Evolutionary conservation across 768 basidiomycete species (phyloP), one percentile per base, ranked within the genome.

Genomic region (Suillus hirtellus): DNA sequence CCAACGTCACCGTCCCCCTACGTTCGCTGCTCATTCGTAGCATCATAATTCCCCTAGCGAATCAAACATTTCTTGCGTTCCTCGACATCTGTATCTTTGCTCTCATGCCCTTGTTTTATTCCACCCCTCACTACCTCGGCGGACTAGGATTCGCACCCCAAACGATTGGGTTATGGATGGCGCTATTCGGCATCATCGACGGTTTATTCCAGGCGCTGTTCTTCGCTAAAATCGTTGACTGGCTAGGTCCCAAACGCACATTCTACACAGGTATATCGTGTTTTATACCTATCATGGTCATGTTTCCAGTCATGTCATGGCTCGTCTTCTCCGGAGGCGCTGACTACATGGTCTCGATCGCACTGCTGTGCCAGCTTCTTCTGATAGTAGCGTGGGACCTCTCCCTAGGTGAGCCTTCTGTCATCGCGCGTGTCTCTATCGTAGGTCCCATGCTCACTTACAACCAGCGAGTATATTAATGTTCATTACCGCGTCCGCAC

Each of bases 331-430:
- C 40, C 24, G 3, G 40, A 24, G 40, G 56, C 24, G 69, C 83
- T 55, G 77, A 77, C 40, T 46, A 55, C 2, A 62, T 70, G 21
- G 79, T 89, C 5, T 88, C 84, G 80, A 66, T 69, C 17, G 72
- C 78, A 34, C 74, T 90, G 31, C 75, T 64, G 5, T 63, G 79
- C 6, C 87, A 90, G 65, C 75, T 84, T 42, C 65, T 77, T 3
- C 62, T 81, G 4, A 83, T 82, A 11, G 77, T 86, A 35, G 70
- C 80, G 27, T 66, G 86, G 67, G 84, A 81, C 68, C 71, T 86
- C 46, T 81, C 84, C 4, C 88, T 83, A 65, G 86, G 89, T 87
- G 61, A 65, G 87, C 73, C 37, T 21, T 31, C 49, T 49, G 14
- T 17, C 17, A 56, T 21, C n/a, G 58, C 31, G 56, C 12, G 15